Evolutionary conservation across 345 rosid genomes (phyloP), one percentile per base, ranked within the genome.

Genomic region (Trapa bicornis): DNA sequence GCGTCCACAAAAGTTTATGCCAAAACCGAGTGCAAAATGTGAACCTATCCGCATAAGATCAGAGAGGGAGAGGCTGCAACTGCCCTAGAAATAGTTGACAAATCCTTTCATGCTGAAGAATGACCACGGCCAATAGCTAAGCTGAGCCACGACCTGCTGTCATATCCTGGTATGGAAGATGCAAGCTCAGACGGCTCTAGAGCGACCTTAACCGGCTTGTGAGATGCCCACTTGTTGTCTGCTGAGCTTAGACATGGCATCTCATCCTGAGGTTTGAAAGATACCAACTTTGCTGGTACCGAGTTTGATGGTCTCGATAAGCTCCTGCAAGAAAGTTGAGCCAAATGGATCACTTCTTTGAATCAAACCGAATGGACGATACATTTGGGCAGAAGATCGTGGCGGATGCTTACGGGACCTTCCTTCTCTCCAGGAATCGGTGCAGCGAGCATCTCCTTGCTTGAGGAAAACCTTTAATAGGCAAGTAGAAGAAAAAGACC

Each of bases 401-500:
- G 58, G 14, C 1, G 64, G 33, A 64, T 69, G 70, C 81, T 48
- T 87, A 90, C 97, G 92, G 85, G 38, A 90, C 95, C 78, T 88
- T 93, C 68, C 98, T 85, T 86, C 87, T 93, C 76, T 81, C 95
- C 67, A 93, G 42, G 84, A 93, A 93, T 65, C 98, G 84, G 71
- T 88, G 98, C 14, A 93, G 97, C 37, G 98, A 93, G 68, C 90
- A 90, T 78, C 88, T 79, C 84, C 96, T 80, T n/a, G 94, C 94
- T 62, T 90, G 83, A 43, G 98, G 98, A 29, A 93, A 81, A 76
- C 84, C 98, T 89, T 84, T 61, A 76, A 62, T 66, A 15, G 29
- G 8, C 62, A 57, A 57, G 11, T 33, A 7, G 62, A 57, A 57
- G 62, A 29, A 57, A 6, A 57, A 41, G 29, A 4, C 14, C 35